Base-by-base conservation (phyloP, 2,329 filamentous ascomycete genomes). In the Aspergillus persii region DNA sequence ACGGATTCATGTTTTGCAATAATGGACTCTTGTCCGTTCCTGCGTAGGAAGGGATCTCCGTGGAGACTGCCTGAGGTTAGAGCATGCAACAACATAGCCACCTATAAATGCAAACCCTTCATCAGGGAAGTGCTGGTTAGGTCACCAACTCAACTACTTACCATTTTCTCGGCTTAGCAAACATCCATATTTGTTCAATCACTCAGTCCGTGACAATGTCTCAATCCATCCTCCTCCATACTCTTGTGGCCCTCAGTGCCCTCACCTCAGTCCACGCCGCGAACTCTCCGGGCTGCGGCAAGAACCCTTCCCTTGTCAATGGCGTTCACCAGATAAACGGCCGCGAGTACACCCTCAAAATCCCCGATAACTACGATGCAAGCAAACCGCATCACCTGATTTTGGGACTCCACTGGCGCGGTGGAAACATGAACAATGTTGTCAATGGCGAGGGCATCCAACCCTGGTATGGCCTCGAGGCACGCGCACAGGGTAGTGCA, bases 401-500 rank as follows among this genome's bases (percentile, higher is more conserved):
- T 30, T 30, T 56, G n/a, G 54, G 54, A 4, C 41, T 41, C 47
- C 54, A 56, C 36, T 56, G 54, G 54, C 54, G 54, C 12, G 54
- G 30, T 11, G 54, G 54, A 6, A 56, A 30, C n/a, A 56, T 56
- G 54, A 41, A 56, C 46, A 50, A 50, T 15, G 54, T 56, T 11
- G 54, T 56, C 15, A 33, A 56, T 8, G 47, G 47, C 46, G 46
- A 48, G n/a, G 29, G 74, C 66, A 36, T 36, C 33, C 33, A 36
- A 36, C 33, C 33, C 33, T 36, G 33, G 33, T 81, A 80, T 61
- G 78, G 78, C 3, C 70, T 81, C 6, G 71, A 71, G 12, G 60
- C 65, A 2, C 70, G 77, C 8, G 69, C 74, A 8, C 64, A 68
- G 23, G 73, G 75, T n/a, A 71, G 63, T 8, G 73, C 77, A 57